A percentile compares a stretch with the other conserved stretches of the same genome.
These are phyloP conservation scores for Linanthus parryae DNA, from an alignment of 148 eudicot species.

Conservation along the genomic window DNA sequence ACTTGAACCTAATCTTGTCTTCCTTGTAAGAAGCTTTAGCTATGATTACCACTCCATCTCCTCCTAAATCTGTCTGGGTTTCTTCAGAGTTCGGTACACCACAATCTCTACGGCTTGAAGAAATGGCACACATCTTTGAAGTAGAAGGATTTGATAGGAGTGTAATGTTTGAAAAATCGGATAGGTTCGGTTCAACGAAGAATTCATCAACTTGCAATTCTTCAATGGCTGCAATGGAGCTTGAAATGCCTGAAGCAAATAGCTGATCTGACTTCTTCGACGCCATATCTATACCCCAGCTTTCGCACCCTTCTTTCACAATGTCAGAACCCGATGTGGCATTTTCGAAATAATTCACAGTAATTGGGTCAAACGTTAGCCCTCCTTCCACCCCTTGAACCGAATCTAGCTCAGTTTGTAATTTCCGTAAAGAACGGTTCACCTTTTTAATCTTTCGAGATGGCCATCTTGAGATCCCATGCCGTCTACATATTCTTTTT, in stretches of 20 bases:
- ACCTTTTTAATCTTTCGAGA: conserved; percentile 90
- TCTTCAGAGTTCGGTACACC: conserved; percentile 17
- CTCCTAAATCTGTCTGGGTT: conserved; percentile 16
- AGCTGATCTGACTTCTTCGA: conserved; percentile 12
- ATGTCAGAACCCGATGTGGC: conserved; percentile 14
- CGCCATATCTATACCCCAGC: conserved; percentile 2
- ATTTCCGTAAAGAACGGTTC: conserved; percentile 68
- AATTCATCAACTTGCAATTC: conserved; percentile 31
- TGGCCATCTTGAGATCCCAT: conserved; percentile 93
- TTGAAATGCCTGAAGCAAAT: conserved; percentile 9
- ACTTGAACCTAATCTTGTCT: conserved; percentile 67
- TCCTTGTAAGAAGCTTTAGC: conserved; percentile 64
- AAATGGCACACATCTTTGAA: conserved; percentile 32
- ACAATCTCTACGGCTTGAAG: conserved; percentile 42
- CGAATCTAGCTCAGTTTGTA: conserved; percentile 72
- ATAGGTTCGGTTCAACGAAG: conserved; percentile 36
- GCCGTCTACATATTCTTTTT: conserved; percentile 87
- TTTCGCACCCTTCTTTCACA: conserved; percentile 2
- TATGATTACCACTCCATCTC: conserved; percentile 35
- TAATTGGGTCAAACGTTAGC: conserved; percentile 60
- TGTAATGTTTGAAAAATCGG: conserved; percentile 53
- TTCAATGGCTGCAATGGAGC: conserved; percentile 16
- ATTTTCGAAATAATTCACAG: conserved; percentile 21
- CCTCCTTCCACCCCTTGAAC: conserved; percentile 85
- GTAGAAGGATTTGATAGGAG: conserved; percentile 55